Evolutionary conservation across 345 rosid species (phyloP).

Genomic region (Sonneratia alba): DNA sequence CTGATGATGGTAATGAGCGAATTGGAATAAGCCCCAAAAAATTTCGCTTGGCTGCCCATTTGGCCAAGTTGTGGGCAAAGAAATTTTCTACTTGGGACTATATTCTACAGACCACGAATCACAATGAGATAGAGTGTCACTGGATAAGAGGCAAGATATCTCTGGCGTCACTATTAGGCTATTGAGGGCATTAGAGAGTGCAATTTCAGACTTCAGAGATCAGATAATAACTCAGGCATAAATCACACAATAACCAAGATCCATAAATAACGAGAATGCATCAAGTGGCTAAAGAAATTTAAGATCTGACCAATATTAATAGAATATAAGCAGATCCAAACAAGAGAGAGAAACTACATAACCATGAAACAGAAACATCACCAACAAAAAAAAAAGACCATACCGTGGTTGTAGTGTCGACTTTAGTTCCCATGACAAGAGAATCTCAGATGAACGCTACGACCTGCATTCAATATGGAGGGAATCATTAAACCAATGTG

Average conservation of each 20-base stretch:
- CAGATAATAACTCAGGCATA: not conserved
- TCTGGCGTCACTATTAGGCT: not conserved
- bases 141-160: not conserved
- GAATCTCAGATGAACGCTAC: constrained; percentile 7
- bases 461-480: not conserved
- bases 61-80: too few species aligned
- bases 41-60: too few species aligned
- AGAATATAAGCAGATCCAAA: not conserved
- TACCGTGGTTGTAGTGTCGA: constrained; percentile 43
- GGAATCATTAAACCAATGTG: not conserved
- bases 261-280: not conserved
- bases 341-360: not conserved
- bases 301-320: not conserved
- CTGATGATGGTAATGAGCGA: too few species aligned
- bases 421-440: constrained; percentile 39
- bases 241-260: not conserved
- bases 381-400: not conserved
- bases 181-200: not conserved
- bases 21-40: too few species aligned
- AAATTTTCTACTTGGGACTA: too few species aligned
- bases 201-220: not conserved
- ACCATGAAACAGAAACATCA: too few species aligned
- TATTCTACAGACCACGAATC: too few species aligned
- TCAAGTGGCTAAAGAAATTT: not conserved
- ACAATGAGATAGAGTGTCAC: not conserved